Conservation (phyloP, 345 rosid species). For the Theobroma cacao region DNA sequence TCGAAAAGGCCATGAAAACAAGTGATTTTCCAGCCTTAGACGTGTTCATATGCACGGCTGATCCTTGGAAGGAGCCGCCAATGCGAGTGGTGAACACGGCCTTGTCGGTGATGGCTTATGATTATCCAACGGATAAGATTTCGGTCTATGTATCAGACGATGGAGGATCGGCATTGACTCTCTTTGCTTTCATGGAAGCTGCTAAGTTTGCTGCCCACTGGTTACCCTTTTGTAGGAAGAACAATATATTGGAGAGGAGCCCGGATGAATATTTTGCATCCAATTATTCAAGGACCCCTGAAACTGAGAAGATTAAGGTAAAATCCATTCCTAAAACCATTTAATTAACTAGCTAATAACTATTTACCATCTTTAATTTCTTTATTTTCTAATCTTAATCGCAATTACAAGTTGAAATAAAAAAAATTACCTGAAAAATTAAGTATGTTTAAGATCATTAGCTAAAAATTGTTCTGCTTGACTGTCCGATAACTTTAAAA, state of each 20-base stretch:
- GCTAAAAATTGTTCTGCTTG: too few species aligned
- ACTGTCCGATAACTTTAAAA: too few species aligned
- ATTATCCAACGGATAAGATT: slow-evolving; percentile 66
- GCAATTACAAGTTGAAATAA: background rate
- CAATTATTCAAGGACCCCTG: slow-evolving; percentile 12
- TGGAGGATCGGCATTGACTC: slow-evolving; percentile 69
- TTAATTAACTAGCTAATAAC: background rate
- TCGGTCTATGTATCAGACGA: slow-evolving; percentile 82
- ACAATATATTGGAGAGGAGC: slow-evolving; percentile 39
- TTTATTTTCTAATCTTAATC: background rate
- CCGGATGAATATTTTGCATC: slow-evolving; percentile 60
- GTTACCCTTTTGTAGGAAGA: slow-evolving; percentile 64
- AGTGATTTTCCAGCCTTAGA: slow-evolving; percentile 56
- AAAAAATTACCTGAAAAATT: too few species aligned
- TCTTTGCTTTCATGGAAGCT: slow-evolving; percentile 76
- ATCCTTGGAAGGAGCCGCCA: slow-evolving; percentile 89
- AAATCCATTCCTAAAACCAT: background rate
- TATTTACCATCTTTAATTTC: background rate
- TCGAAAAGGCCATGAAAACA: slow-evolving; percentile 21
- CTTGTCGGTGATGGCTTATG: slow-evolving; percentile 73
- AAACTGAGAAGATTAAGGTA: slow-evolving; percentile 53
- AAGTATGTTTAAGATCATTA: too few species aligned
- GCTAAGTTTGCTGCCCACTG: slow-evolving; percentile 65
- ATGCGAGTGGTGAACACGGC: slow-evolving; percentile 65
- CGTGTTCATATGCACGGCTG: slow-evolving; percentile 85